A percentile compares a stretch with the other conserved stretches of the same genome.
Conservation (phyloP, 345 rosid genomes). For the Syzygium oleosum region DNA sequence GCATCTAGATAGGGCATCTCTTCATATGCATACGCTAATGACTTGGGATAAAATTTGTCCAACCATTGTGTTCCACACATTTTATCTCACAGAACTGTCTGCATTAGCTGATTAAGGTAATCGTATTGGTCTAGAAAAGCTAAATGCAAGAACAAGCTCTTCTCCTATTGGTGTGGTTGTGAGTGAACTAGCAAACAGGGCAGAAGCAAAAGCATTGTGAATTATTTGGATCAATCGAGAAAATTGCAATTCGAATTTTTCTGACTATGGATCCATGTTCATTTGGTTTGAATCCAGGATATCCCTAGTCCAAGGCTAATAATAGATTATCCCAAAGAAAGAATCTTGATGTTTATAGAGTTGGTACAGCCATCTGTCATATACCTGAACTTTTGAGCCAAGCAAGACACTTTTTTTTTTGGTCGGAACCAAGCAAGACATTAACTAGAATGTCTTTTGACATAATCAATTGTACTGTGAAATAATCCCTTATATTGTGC, state of each 20-base stretch:
- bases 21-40: not conserved
- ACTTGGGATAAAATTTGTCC: not conserved
- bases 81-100: too few relatives aligned
- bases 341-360: not conserved
- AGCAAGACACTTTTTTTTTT: too few relatives aligned
- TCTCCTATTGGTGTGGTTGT: not conserved
- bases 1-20: not conserved
- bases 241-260: not conserved
- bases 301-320: not conserved
- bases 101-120: too few relatives aligned
- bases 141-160: not conserved
- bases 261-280: not conserved
- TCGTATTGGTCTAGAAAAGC: not conserved
- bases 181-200: not conserved
- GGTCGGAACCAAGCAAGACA: not conserved
- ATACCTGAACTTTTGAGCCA: not conserved
- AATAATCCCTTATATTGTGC: not conserved
- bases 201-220: not conserved
- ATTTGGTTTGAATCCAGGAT: too few relatives aligned
- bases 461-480: accelerated
- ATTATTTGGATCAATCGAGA: not conserved
- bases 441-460: not conserved
- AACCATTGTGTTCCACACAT: not conserved
- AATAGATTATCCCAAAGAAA: not conserved
- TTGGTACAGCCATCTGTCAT: not conserved